Evolutionary conservation across 78 protist genomes (phyloP).

Genomic region (Protostelium mycophagum): DNA sequence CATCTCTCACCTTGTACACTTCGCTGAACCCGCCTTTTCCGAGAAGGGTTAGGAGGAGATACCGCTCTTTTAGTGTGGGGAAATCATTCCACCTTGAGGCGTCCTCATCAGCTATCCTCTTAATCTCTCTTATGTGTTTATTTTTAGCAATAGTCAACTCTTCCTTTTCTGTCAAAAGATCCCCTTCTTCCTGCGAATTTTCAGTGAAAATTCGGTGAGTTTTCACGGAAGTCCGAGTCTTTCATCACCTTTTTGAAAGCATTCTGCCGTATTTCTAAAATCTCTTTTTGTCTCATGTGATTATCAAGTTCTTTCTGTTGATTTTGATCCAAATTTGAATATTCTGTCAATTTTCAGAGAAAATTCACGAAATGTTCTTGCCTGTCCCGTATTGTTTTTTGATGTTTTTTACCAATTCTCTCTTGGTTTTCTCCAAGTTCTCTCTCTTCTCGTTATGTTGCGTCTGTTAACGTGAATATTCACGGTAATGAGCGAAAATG

Average conservation of each 20-base stretch:
- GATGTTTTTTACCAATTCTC: neutral
- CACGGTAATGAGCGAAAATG: neutral
- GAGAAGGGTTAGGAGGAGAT: constrained; percentile 64
- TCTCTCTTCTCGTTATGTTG: neutral
- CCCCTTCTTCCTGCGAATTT: constrained; percentile 1
- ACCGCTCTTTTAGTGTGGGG: constrained; percentile 26
- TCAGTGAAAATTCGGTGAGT: neutral
- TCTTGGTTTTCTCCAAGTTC: constrained; percentile 2
- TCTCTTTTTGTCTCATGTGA: neutral
- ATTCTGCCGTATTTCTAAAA: neutral
- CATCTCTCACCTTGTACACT: constrained; percentile 57
- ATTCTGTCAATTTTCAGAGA: neutral
- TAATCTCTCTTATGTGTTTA: constrained; percentile 16
- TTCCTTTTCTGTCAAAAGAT: neutral
- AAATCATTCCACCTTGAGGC: constrained; percentile 5
- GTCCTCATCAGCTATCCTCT: constrained; percentile 29
- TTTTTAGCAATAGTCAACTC: constrained; percentile 10
- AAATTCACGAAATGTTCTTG: neutral
- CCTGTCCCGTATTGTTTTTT: neutral
- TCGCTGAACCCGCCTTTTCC: constrained; percentile 91
- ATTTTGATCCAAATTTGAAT: neutral
- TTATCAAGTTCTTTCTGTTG: neutral
- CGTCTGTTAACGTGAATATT: neutral
- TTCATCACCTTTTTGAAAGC: neutral
- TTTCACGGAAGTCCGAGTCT: neutral